Evolutionary conservation across 257 asterid genomes (phyloP).

Genomic region (Thymus mandschuricus): DNA sequence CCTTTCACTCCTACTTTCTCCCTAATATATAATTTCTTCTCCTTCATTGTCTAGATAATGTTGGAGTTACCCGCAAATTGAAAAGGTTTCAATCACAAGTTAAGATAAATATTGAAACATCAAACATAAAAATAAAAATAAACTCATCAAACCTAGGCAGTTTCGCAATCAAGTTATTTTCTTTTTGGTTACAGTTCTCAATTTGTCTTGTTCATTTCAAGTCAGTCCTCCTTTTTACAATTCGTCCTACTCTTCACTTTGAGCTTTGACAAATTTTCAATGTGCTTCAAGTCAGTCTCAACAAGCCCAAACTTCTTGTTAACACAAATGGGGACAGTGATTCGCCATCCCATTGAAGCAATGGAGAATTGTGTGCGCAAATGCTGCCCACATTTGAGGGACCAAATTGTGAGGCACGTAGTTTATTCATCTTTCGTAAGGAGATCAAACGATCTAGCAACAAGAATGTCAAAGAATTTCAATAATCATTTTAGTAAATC

Average conservation of each 20-base stretch:
- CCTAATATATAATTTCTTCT: neutral
- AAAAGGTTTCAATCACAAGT: neutral
- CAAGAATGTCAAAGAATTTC: neutral
- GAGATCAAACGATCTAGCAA: neutral
- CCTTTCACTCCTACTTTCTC: neutral
- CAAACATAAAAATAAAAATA: neutral
- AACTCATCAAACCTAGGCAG: neutral
- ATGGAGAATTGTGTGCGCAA: conserved; percentile 1
- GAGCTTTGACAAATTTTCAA: neutral
- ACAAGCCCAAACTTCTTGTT: neutral
- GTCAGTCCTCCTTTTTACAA: neutral
- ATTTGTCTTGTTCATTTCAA: neutral
- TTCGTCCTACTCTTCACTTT: neutral
- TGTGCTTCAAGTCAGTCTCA: neutral
- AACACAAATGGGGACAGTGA: neutral
- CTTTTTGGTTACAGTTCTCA: neutral
- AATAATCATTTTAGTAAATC: no score
- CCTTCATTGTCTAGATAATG: neutral
- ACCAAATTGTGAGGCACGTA: neutral
- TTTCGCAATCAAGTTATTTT: neutral
- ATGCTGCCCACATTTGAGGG: neutral
- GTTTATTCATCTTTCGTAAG: neutral
- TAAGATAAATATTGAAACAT: neutral
- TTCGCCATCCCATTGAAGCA: neutral
- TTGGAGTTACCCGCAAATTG: neutral